Evolutionary conservation across 768 basidiomycete genomes (phyloP).

Genomic region (Boletus huronensis): DNA sequence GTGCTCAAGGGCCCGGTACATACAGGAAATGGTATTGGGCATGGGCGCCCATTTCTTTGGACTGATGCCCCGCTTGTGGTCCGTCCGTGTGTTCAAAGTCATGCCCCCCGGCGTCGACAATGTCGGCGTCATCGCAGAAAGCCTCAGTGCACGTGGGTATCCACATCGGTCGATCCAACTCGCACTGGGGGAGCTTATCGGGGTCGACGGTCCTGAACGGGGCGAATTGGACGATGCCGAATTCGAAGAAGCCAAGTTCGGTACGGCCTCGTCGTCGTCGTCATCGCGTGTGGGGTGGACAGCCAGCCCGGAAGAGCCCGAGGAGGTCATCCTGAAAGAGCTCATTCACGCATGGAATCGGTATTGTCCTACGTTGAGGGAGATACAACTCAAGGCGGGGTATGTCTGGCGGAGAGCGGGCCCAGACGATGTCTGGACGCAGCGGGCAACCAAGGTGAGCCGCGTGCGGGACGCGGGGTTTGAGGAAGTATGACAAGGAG

Average conservation of each 20-base stretch:
- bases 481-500: slow-evolving; percentile 10
- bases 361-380: slow-evolving; percentile 36
- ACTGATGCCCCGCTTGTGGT: slow-evolving; percentile 35
- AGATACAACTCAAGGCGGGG: slow-evolving; percentile 40
- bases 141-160: slow-evolving; percentile 3
- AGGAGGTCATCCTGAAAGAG: slow-evolving; percentile 31
- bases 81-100: slow-evolving; percentile 37
- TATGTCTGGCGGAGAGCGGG: slow-evolving; percentile 39
- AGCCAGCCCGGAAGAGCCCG: slow-evolving; percentile 11
- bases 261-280: not conserved
- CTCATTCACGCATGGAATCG: slow-evolving; percentile 44
- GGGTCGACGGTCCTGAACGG: slow-evolving; percentile 10
- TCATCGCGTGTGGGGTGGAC: not conserved
- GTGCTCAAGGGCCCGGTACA: not conserved
- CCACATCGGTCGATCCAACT: slow-evolving; percentile 12
- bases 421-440: slow-evolving; percentile 37
- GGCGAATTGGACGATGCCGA: slow-evolving; percentile 21
- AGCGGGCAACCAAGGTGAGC: slow-evolving; percentile 12
- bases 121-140: slow-evolving; percentile 3
- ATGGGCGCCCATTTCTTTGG: slow-evolving; percentile 43
- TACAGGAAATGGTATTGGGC: slow-evolving; percentile 38
- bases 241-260: slow-evolving; percentile 17
- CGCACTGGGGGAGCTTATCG: slow-evolving; percentile 9
- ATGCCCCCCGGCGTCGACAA: slow-evolving; percentile 14
- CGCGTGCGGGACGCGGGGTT: slow-evolving; percentile 15